Evolutionary conservation across 371 early-diverging fungal genomes (phyloP).

Genomic region (Dentiscutata heterogama): DNA sequence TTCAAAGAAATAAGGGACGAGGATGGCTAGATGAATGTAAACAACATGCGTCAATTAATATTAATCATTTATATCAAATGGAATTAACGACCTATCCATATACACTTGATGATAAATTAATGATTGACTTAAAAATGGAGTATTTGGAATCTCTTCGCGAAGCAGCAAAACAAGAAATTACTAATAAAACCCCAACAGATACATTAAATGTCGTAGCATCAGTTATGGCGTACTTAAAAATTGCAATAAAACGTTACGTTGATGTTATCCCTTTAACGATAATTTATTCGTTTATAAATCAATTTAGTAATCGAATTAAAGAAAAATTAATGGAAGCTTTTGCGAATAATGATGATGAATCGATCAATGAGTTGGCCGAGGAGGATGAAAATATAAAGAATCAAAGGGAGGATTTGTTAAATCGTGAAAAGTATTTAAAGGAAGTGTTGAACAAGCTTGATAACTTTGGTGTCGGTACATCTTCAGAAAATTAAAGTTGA

Average conservation of each 20-base stretch:
- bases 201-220: neutral
- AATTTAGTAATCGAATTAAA: neutral
- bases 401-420: no score
- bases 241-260: neutral
- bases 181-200: neutral
- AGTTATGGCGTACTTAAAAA: slow-evolving; percentile 2
- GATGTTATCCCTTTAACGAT: neutral
- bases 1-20: neutral
- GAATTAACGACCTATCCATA: neutral
- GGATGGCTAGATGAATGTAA: neutral
- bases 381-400: no score
- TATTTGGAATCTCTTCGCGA: neutral
- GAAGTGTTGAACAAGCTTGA: no score
- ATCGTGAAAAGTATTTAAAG: no score
- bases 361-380: neutral
- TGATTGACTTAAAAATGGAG: neutral
- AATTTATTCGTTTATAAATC: neutral
- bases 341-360: neutral
- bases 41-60: neutral
- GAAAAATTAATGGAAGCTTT: slow-evolving; percentile 12
- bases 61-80: neutral
- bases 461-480: no score
- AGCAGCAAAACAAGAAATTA: neutral
- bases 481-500: no score
- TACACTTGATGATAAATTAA: neutral